phyloP scores from a whole-genome alignment of 1,284 basidiomycete genomes.

The Laetiporus sulphureus region DNA sequence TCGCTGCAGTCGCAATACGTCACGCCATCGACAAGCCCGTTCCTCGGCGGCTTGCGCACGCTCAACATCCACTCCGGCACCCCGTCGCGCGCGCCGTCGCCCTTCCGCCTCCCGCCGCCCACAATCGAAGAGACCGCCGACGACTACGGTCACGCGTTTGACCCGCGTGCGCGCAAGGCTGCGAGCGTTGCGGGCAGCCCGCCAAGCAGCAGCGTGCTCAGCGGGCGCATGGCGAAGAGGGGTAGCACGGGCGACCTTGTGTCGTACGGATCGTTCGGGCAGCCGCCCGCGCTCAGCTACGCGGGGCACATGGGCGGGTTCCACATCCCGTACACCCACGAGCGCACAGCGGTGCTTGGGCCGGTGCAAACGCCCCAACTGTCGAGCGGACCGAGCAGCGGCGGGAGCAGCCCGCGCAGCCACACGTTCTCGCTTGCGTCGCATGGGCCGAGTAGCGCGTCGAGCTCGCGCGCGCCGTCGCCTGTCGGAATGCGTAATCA shows the following conservation, averaged over 20 bases:
- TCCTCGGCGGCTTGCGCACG: conserved; percentile 75
- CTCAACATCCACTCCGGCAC: conserved; percentile 64
- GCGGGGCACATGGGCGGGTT: conserved; percentile 13
- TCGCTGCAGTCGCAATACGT: conserved; percentile 8
- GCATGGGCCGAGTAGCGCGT: conserved; percentile 30
- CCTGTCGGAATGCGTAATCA: conserved; percentile 18
- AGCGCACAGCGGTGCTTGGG: conserved; percentile 26
- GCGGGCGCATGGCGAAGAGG: conserved; percentile 23
- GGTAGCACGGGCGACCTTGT: conserved; percentile 27
- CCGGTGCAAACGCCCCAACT: conserved; percentile 50
- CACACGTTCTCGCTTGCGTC: conserved; percentile 28
- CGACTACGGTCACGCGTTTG: conserved; percentile 20
- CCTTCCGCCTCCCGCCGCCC: conserved; percentile 55
- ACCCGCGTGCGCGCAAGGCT: conserved; percentile 16
- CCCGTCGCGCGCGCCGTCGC: conserved; percentile 61
- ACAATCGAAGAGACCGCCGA: conserved; percentile 28
- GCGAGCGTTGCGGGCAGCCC: conserved; percentile 36
- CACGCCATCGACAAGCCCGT: conserved; percentile 72
- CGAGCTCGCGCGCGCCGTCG: conserved; percentile 46
- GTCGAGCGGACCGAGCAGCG: conserved; percentile 54
- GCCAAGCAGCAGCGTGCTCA: conserved; percentile 25
- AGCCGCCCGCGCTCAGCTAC: conserved; percentile 5
- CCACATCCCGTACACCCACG: conserved; percentile 25
- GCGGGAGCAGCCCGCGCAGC: conserved; percentile 47
- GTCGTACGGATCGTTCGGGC: conserved; percentile 12